A percentile compares a stretch with the other conserved stretches of the same genome.
Conservation (phyloP, 176 grass and related monocot species). For the Hsuehochloa calcarea region DNA sequence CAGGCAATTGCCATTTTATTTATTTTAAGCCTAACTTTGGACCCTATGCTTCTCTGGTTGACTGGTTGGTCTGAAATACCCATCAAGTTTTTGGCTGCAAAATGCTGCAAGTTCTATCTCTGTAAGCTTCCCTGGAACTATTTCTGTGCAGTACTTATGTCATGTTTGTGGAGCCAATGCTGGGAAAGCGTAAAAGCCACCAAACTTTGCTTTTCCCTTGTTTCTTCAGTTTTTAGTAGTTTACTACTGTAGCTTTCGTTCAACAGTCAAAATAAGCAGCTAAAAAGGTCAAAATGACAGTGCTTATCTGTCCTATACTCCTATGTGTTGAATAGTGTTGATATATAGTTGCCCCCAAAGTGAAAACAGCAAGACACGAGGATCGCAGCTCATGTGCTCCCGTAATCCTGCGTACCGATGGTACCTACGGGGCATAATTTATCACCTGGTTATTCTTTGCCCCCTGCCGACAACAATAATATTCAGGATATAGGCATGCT, state of each 20-base stretch:
- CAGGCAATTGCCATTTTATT: background rate
- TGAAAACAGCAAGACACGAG: background rate
- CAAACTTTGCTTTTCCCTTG: background rate
- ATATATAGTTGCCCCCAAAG: constrained; percentile 30
- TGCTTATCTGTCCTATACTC: background rate
- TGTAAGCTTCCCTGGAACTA: background rate
- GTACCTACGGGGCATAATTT: background rate
- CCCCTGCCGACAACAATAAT: background rate
- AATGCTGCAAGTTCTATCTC: background rate
- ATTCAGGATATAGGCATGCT: background rate
- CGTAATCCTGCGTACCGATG: background rate
- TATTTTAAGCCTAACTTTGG: background rate
- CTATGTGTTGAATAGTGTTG: background rate
- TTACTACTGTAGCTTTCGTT: background rate
- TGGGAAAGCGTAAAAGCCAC: background rate
- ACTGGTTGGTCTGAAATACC: constrained; percentile 7
- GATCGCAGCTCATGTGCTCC: constrained; percentile 27
- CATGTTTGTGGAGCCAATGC: background rate
- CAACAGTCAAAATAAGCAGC: background rate
- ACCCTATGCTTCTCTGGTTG: background rate
- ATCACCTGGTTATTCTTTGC: background rate
- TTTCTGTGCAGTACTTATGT: background rate
- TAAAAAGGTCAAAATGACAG: background rate
- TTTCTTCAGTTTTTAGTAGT: background rate
- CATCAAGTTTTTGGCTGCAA: background rate